These are phyloP conservation scores for Mucor piriformis DNA, from an alignment of 371 early-diverging fungal species.

Conservation along the genomic window DNA sequence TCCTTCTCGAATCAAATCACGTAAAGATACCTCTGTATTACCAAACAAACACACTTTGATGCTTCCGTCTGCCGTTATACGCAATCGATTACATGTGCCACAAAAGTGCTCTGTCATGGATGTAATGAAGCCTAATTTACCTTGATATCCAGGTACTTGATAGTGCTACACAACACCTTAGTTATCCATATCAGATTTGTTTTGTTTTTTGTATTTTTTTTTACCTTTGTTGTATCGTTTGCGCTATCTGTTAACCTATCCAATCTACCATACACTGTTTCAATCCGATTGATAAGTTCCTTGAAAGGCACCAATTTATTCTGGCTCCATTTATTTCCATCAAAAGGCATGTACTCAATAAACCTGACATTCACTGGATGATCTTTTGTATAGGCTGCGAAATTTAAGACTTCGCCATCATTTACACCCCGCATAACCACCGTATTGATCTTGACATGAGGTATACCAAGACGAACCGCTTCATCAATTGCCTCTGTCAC, in stretches of 20 bases:
- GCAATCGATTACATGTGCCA: constrained; percentile 88
- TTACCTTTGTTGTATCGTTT: constrained; percentile 88
- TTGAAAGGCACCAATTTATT: constrained; percentile 85
- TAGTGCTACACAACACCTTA: constrained; percentile 43
- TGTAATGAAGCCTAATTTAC: constrained; percentile 92
- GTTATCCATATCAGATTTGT: too few species aligned
- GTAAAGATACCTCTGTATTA: constrained; percentile 82
- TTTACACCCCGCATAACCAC: constrained; percentile 90
- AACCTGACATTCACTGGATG: constrained; percentile 81
- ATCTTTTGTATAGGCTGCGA: constrained; percentile 82
- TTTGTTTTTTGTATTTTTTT: too few species aligned
- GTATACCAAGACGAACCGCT: constrained; percentile 66
- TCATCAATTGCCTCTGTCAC: constrained; percentile 78
- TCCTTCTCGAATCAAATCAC: constrained; percentile 76
- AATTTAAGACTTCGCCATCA: constrained; percentile 80
- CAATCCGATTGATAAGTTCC: constrained; percentile 69
- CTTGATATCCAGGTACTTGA: constrained; percentile 75
- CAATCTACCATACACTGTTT: constrained; percentile 58
- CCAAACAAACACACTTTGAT: constrained; percentile 94
- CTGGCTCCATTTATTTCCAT: constrained; percentile 87
- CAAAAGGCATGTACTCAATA: constrained; percentile 98
- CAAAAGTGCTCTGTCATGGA: constrained; percentile 97
- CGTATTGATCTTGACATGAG: constrained; percentile 84
- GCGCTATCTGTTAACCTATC: constrained; percentile 68
- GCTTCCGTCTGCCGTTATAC: constrained; percentile 94